A percentile compares a stretch with the other conserved stretches of the same genome.
These are phyloP conservation scores for Kwoniella mangroviensis DNA, from an alignment of 768 basidiomycete species.

Conservation along the genomic window DNA sequence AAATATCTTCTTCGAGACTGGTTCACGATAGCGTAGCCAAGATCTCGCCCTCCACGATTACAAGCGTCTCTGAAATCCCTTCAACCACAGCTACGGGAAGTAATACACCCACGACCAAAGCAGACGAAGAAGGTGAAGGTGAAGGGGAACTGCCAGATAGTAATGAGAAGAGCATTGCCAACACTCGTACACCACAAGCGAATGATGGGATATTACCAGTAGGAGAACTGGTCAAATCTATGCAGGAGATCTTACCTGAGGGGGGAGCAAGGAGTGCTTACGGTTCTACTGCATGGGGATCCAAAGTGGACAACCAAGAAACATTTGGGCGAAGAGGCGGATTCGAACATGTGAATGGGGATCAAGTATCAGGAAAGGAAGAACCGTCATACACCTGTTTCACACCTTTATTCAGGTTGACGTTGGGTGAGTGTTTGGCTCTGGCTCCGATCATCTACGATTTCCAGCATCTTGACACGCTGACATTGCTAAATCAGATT, in stretches of 20 bases:
- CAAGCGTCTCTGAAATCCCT: slow-evolving; percentile 18
- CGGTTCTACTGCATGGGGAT: slow-evolving; percentile 56
- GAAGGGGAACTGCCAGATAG: slow-evolving; percentile 39
- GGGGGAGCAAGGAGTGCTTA: slow-evolving; percentile 69
- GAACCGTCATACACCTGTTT: slow-evolving; percentile 90
- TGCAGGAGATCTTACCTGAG: slow-evolving; percentile 48
- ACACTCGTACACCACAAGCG: slow-evolving; percentile 67
- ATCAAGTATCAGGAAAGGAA: slow-evolving; percentile 53
- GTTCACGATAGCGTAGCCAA: slow-evolving; percentile 55
- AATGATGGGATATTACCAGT: slow-evolving; percentile 73
- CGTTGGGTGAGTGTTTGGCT: slow-evolving; percentile 66
- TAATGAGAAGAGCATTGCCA: slow-evolving; percentile 64
- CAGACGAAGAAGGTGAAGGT: slow-evolving; percentile 55
- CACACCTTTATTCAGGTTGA: slow-evolving; percentile 82
- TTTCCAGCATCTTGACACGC: not conserved
- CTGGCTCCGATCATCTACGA: slow-evolving; percentile 15
- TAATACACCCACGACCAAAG: slow-evolving; percentile 56
- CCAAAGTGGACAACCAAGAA: slow-evolving; percentile 25
- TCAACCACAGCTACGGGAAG: slow-evolving; percentile 27
- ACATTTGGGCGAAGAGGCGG: slow-evolving; percentile 66
- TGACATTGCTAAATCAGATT: slow-evolving; percentile 65
- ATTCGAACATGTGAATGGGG: slow-evolving; percentile 16
- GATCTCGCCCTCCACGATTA: slow-evolving; percentile 19
- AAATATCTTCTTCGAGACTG: slow-evolving; percentile 67
- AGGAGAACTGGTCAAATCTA: slow-evolving; percentile 65